Base-by-base conservation (phyloP, 495 filamentous ascomycete species). In the Talaromyces adpressus region DNA sequence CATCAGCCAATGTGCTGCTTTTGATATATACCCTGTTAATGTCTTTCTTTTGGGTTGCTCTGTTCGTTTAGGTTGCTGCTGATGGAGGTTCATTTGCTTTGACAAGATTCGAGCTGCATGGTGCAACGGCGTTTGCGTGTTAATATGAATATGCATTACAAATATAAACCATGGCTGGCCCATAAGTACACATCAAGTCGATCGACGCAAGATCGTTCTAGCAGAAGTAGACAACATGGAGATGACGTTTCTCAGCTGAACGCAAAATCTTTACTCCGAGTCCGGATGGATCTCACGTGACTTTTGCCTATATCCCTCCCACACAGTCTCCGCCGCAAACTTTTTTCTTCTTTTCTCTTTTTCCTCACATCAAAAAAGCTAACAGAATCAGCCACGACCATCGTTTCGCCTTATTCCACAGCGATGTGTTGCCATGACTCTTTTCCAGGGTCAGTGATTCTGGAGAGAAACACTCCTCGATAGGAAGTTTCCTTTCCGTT, bases 361-460 rank as follows among this genome's bases (percentile, higher is more conserved):
- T 68, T 78, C 69, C 72, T 76, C 74, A 80, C 61, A 71, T 77
- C 74, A 57, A 77, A 86, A 85, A 82, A 77, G 69, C 69, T 65
- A 82, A 84, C 83, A 76, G 83, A 83, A 71, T 82, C 80, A 79
- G 84, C 83, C 84, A 86, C 84, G 84, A 86, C 84, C 84, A 73
- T 82, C 81, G 82, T 79, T 74, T 76, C 77, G 81, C 75, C 74
- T 73, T 73, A 63, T 41, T 58, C 71, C 73, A 85, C 82, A 81
- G 76, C 82, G 81, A 80, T 81, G 83, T 71, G 84, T 85, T 86
- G 84, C 84, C 83, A 83, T 84, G 80, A 76, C 67, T 72, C 72
- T 64, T 53, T 53, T 69, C 45, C 49, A 71, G 71, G 75, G 70
- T 72, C 72, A 75, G 78, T 73, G 81, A 83, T 71, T 84, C 82